Evolutionary conservation across 2,329 filamentous ascomycete genomes (phyloP).

Genomic region (Talaromyces atroroseus): DNA sequence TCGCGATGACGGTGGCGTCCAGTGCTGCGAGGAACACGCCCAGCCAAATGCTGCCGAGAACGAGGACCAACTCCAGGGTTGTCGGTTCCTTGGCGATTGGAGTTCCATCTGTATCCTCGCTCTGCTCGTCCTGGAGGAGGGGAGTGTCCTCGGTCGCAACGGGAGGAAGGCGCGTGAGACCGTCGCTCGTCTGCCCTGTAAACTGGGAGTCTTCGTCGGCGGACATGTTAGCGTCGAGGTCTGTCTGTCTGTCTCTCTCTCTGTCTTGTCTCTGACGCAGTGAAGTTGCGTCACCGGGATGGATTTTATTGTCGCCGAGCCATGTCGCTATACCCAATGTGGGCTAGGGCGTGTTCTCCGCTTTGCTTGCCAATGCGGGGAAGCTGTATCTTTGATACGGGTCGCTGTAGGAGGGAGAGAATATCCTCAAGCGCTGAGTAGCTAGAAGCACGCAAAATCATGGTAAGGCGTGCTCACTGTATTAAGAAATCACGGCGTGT

Average conservation of each 20-base stretch:
- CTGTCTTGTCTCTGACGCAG: background rate
- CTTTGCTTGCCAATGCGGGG: too few relatives aligned
- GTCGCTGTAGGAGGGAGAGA: too few relatives aligned
- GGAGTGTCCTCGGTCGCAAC: slow-evolving; percentile 15
- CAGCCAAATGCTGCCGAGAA: slow-evolving; percentile 48
- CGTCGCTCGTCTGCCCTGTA: slow-evolving; percentile 10
- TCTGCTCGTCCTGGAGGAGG: slow-evolving; percentile 8
- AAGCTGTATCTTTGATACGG: too few relatives aligned
- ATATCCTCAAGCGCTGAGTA: too few relatives aligned
- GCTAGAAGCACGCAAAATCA: too few relatives aligned
- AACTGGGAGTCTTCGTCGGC: slow-evolving; percentile 2
- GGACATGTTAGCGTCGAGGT: background rate
- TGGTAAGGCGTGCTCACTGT: too few relatives aligned
- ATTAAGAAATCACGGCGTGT: background rate
- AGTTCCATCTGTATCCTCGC: slow-evolving; percentile 13
- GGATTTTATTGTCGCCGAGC: background rate
- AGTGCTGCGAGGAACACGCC: slow-evolving; percentile 53
- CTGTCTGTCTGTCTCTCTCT: background rate
- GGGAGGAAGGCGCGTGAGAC: slow-evolving; percentile 11
- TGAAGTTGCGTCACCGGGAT: background rate
- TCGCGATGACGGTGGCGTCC: slow-evolving; percentile 80
- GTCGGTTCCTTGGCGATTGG: slow-evolving; percentile 41
- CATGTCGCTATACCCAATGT: background rate
- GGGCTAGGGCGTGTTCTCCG: background rate
- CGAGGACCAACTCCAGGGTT: slow-evolving; percentile 43